Evolutionary conservation across 768 basidiomycete species (phyloP).

Genomic region (Tephrocybe sp.): DNA sequence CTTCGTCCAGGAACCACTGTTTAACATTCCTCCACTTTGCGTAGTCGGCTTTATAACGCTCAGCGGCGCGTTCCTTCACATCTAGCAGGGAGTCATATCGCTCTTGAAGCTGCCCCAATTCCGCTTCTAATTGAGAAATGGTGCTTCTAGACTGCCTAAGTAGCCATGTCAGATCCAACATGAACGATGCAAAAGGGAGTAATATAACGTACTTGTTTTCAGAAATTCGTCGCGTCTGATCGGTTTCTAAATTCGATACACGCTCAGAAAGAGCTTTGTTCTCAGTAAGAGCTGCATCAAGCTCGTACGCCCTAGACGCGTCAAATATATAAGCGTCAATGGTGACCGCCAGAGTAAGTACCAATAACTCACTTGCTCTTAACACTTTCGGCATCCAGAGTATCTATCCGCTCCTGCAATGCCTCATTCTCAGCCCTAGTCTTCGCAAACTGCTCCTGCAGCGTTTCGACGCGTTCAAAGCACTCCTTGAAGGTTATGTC

Average conservation of each 20-base stretch:
- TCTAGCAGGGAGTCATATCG: conserved; percentile 45
- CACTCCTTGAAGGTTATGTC: conserved; percentile 34
- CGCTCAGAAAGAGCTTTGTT: background rate
- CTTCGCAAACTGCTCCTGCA: conserved; percentile 25
- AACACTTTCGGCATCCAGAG: background rate
- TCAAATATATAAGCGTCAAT: background rate
- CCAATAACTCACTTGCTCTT: background rate
- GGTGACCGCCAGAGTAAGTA: too few species aligned
- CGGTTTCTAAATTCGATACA: background rate
- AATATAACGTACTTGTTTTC: conserved; percentile 10
- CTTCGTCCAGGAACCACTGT: conserved; percentile 38
- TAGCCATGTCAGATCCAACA: background rate
- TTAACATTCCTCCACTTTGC: conserved; percentile 49
- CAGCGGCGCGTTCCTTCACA: conserved; percentile 42
- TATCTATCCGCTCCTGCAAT: background rate
- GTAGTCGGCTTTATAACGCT: conserved; percentile 49
- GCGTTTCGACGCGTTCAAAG: conserved; percentile 29
- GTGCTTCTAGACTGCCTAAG: conserved; percentile 6
- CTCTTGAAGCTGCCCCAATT: conserved; percentile 33
- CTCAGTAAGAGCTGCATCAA: background rate
- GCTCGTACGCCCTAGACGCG: background rate
- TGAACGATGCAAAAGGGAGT: background rate
- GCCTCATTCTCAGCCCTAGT: background rate
- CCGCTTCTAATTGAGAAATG: conserved; percentile 14
- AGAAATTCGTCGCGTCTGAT: background rate